Base-by-base conservation (phyloP, 352 stramenopile species). In the Hyaloperonospora brassicae region DNA sequence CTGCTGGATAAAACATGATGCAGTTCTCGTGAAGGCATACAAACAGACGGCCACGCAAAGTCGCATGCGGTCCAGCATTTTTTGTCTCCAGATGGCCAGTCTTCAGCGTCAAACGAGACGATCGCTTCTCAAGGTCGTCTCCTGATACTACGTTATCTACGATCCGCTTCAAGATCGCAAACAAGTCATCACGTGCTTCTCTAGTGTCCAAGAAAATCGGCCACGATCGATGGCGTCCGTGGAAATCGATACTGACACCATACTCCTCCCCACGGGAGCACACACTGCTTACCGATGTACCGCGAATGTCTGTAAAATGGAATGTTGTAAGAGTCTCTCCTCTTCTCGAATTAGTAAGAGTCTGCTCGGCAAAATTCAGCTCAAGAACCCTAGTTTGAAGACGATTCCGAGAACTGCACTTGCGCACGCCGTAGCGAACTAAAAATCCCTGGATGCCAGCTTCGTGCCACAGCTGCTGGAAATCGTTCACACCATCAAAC, bases 301-400 rank as follows among this genome's bases (percentile, higher is more conserved):
- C 56, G 3, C 63, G 54, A 45, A 93, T 68, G 35, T 90, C 76
- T 2, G 74, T 79, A 47, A 93, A 93, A 50, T 84, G 70, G 27
- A 89, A 66, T 14, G 79, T 87, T 11, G 75, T 87, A 17, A 93
- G 61, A 5, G 80, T 87, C 38, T 93, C 81, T 8, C 84, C 81
- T 41, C 84, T 74, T 6, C 81, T 77, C 11, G 80, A 87, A 50
- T 87, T 87, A 7, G 72, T 87, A 55, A 93, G 79, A 0, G 79
- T 89, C 52, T 90, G 79, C 35, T 93, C 84, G 8, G 82, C 82
- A 66, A 93, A 93, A 41, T 93, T 93, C 17, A 93, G 63, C 54
- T 93, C 84, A 7, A 93, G 66, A 30, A 93, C 81, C 30, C 84
- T 74, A 44, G 84, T 93, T 53, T 90, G 84, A 52, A 93, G 68